Evolutionary conservation across 352 stramenopile species (phyloP), one percentile per base, ranked within the genome.

Genomic region (Phytopythium ostracodes): DNA sequence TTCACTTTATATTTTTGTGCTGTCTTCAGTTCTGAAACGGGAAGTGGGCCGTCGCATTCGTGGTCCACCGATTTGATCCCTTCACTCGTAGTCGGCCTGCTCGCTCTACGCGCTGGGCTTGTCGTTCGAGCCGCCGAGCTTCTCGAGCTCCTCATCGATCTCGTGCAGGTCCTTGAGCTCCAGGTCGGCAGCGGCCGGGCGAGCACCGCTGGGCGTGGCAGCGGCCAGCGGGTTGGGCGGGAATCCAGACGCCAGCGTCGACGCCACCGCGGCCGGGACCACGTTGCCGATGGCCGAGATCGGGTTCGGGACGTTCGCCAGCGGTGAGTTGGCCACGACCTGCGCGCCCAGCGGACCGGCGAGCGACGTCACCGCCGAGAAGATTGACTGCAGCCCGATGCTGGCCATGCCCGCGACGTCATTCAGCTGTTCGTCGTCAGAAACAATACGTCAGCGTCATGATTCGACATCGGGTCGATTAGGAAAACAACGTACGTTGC

Each of bases 381-480:
- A 68, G 29, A 92, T 53, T 38, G 86, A 92, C 68, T 93, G 84
- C 52, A 93, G 62, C 7, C 84, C 86, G 64, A 93, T 87, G 57
- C 72, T 87, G 49, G 84, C 73, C 86, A 95, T 95, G 24, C 79
- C 78, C 12, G 80, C 70, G 18, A 92, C 81, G 60, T 95, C 86
- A 25, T 75, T 76, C 27, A 90, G 43, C 86, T 94, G 64, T 8
- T 47, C n/a, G 3, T 24, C 31, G 44, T 25, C 2, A 56, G 3
- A 4, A 50, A 40, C 1, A 20, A n/a, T 56, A 29, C 11, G 33
- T 40, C 17, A 62, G 52, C 17, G 67, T 5, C 22, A 6, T 0
- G 29, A 38, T 4, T 53, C 17, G 6, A 7, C 11, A 22, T 66
- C 25, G 29, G 29, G 29, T 33, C 7, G 35, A 50, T 35, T 58